A percentile compares a stretch with the other conserved stretches of the same genome.
Conservation (phyloP, 139 green algal genomes). For the Limnomonas spitsbergensis region DNA sequence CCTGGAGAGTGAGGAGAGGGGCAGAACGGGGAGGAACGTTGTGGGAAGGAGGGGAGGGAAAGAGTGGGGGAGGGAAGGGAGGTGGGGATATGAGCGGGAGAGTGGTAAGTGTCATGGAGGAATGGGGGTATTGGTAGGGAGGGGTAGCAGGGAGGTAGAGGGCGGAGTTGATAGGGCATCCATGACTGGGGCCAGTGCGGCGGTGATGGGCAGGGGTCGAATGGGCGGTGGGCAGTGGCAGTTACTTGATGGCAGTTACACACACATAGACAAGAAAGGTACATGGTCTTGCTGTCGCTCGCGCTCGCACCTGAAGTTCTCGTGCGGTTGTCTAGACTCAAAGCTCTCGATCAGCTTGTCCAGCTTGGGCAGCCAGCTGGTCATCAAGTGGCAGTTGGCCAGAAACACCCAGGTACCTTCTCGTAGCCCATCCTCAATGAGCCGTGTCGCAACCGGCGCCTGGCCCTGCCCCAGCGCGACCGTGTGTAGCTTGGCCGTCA, state of each 20-base stretch:
- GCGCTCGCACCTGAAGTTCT: too few species aligned
- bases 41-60: too few species aligned
- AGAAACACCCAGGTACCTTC: conserved; percentile 86
- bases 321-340: conserved; percentile 56
- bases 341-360: conserved; percentile 82
- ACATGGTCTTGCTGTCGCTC: conserved; percentile 22
- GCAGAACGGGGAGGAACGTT: background rate
- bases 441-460: conserved; percentile 66
- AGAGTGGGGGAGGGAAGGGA: too few species aligned
- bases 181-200: too few species aligned
- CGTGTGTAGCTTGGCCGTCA: conserved; percentile 61
- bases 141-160: too few species aligned
- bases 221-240: background rate
- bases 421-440: conserved; percentile 70
- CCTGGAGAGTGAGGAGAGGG: conserved; percentile 72
- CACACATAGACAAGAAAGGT: background rate
- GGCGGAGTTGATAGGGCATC: too few species aligned
- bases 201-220: too few species aligned
- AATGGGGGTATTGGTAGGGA: too few species aligned
- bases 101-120: too few species aligned
- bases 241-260: background rate
- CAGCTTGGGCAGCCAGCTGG: conserved; percentile 77
- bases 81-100: too few species aligned
- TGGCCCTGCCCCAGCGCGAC: conserved; percentile 80
- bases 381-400: conserved; percentile 90